Evolutionary conservation across 345 rosid species (phyloP).

Genomic region (Laguncularia racemosa): DNA sequence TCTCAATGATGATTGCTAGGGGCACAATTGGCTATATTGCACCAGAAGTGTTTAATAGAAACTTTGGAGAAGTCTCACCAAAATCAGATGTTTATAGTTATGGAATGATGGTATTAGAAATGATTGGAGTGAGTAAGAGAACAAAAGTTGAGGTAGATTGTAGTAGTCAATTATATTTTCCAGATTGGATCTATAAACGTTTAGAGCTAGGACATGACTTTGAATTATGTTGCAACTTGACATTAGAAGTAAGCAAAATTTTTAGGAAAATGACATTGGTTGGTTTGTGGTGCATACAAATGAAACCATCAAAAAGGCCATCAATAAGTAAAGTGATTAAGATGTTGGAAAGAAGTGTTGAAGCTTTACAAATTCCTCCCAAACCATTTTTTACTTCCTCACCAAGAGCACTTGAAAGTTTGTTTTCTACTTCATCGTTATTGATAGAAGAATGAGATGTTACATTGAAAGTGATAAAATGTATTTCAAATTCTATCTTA

Average conservation of each 20-base stretch:
- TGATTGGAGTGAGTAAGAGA: not conserved
- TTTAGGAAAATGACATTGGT: not conserved
- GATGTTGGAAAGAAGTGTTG: constrained; percentile 7
- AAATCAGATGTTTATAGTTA: constrained; percentile 35
- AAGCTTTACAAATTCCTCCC: not conserved
- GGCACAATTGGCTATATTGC: constrained; percentile 35
- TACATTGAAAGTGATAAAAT: too few species aligned
- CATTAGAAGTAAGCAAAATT: not conserved
- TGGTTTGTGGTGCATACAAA: constrained; percentile 10
- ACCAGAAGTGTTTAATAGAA: constrained; percentile 23
- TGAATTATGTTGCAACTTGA: not conserved
- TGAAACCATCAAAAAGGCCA: not conserved
- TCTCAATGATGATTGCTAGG: constrained; percentile 18
- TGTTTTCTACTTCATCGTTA: too few species aligned
- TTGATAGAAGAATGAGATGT: too few species aligned
- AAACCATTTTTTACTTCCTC: too few species aligned
- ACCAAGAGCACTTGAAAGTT: too few species aligned
- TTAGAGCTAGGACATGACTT: not conserved
- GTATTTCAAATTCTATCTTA: too few species aligned
- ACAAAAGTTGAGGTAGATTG: not conserved
- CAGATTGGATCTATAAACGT: not conserved
- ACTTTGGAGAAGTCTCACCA: constrained; percentile 26
- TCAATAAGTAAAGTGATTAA: constrained; percentile 6
- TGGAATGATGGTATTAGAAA: constrained; percentile 16
- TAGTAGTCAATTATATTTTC: not conserved